A percentile compares a stretch with the other conserved stretches of the same genome.
Evolutionary conservation across 331 rosid species (phyloP).

Genomic region (Dryas integrifolia): DNA sequence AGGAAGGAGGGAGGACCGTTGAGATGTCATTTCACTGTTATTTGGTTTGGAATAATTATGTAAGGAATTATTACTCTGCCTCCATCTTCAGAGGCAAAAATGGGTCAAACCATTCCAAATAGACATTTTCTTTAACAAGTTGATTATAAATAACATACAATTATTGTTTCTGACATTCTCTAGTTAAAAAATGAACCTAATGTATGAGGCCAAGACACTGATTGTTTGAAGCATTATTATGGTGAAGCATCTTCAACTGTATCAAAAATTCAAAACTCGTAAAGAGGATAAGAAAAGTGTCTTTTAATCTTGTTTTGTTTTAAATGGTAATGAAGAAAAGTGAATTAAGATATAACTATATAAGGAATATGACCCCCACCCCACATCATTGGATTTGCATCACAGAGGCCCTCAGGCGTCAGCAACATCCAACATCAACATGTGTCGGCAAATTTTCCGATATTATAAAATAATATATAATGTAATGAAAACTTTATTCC

Average conservation of each 20-base stretch:
- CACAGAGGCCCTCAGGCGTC: too few species aligned
- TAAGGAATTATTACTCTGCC: background rate
- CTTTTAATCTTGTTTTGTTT: too few species aligned
- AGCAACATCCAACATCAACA: background rate
- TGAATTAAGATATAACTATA: too few species aligned
- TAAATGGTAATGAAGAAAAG: too few species aligned
- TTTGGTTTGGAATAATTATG: background rate
- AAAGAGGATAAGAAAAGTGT: too few species aligned
- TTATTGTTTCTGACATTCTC: background rate
- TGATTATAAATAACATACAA: background rate
- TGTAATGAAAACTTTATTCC: too few species aligned
- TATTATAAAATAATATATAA: too few species aligned
- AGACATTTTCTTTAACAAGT: background rate
- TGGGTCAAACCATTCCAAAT: background rate
- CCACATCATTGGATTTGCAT: too few species aligned
- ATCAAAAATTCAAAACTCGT: too few species aligned
- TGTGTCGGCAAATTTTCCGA: background rate
- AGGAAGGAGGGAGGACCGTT: background rate
- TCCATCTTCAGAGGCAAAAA: background rate
- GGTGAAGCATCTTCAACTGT: background rate
- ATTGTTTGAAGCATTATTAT: background rate
- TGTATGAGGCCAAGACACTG: background rate
- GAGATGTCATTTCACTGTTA: slow-evolving; percentile 10
- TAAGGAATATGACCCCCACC: too few species aligned
- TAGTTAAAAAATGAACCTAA: background rate